phyloP scores from a whole-genome alignment of 2,329 filamentous ascomycete species.

The Beauveria brongniartii region DNA sequence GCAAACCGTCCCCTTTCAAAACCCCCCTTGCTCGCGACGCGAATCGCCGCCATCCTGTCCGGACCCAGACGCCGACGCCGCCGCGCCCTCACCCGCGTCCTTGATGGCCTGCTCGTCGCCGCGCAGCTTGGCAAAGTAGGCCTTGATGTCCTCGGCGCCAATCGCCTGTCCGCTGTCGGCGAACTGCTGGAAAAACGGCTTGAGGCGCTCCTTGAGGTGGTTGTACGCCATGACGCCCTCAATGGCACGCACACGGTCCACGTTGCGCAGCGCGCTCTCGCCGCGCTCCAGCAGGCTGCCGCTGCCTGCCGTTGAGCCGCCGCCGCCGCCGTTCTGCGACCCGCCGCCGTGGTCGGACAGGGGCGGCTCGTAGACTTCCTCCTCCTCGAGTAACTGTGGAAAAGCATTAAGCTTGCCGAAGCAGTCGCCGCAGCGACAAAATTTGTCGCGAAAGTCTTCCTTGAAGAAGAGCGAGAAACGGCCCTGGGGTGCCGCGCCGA shows the following conservation, averaged over 20 bases:
- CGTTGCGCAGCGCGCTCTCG: conserved; percentile 82
- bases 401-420: conserved; percentile 64
- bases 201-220: conserved; percentile 90
- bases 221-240: conserved; percentile 99
- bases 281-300: conserved; percentile 83
- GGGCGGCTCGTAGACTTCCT: conserved; percentile 89
- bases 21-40: conserved; percentile 46
- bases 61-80: conserved; percentile 27
- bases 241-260: conserved; percentile 88
- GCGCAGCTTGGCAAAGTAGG: conserved; percentile 87
- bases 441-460: conserved; percentile 65
- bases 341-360: conserved; percentile 58
- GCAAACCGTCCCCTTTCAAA: conserved; percentile 24
- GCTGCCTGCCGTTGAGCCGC: conserved; percentile 57
- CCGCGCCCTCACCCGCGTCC: conserved; percentile 49
- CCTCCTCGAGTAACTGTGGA: conserved; percentile 82
- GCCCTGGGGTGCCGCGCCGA: conserved; percentile 47
- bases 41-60: conserved; percentile 25
- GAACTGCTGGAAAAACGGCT: conserved; percentile 87
- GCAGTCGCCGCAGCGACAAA: conserved; percentile 80
- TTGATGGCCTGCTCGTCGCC: conserved; percentile 73
- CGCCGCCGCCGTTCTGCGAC: conserved; percentile 15
- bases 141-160: conserved; percentile 90
- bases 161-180: conserved; percentile 85
- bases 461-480: conserved; percentile 77